Conservation (phyloP, 2,329 filamentous ascomycete species). For the Alternaria rosae region DNA sequence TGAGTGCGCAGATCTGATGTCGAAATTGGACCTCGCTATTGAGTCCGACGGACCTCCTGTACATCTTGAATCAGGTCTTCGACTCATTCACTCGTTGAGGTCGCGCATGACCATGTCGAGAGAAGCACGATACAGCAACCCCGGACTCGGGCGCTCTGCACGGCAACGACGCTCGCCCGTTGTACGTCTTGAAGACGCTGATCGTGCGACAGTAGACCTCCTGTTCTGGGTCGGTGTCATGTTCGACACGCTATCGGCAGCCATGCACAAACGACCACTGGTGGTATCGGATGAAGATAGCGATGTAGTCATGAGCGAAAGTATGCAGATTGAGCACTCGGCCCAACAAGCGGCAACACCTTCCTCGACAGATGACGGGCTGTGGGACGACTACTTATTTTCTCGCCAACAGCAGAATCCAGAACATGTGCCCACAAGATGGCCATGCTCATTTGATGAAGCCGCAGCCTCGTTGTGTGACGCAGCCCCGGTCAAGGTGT, state of each 20-base stretch:
- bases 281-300: constrained; percentile 58
- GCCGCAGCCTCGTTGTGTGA: constrained; percentile 60
- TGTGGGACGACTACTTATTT: constrained; percentile 54
- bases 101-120: constrained; percentile 39
- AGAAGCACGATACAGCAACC: constrained; percentile 14
- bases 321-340: constrained; percentile 11
- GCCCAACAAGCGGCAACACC: background rate
- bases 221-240: constrained; percentile 67
- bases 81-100: constrained; percentile 49
- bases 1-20: constrained; percentile 42
- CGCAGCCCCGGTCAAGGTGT: constrained; percentile 65
- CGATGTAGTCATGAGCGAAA: constrained; percentile 41
- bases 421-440: constrained; percentile 46
- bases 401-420: constrained; percentile 35
- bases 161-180: constrained; percentile 23
- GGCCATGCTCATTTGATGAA: constrained; percentile 64
- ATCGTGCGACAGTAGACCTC: constrained; percentile 60
- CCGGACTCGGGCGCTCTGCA: constrained; percentile 14
- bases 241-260: constrained; percentile 65
- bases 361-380: constrained; percentile 10
- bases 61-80: constrained; percentile 51
- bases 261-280: constrained; percentile 59
- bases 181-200: constrained; percentile 39
- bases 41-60: constrained; percentile 48
- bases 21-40: constrained; percentile 42